Evolutionary conservation across 495 filamentous ascomycete species (phyloP), one percentile per base, ranked within the genome.

Genomic region (Aspergillus baeticus): DNA sequence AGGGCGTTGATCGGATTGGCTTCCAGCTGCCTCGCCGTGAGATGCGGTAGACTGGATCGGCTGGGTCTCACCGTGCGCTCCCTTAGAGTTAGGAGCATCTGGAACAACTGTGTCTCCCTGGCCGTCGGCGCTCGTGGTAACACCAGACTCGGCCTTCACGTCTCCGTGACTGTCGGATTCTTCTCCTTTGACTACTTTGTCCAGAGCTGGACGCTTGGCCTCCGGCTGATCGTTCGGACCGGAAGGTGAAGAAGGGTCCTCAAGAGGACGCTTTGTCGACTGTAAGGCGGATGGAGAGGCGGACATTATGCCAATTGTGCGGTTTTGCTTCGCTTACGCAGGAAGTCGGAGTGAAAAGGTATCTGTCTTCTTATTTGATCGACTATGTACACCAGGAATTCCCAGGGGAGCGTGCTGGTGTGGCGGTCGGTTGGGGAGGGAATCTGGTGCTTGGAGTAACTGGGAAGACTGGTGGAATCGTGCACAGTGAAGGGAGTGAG

Each of bases 371-470:
- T 62, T 81, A 68, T 50, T 65, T 83, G 80, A 78, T 86, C 85
- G 82, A 69, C 73, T 91, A 92, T 91, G 82, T 93, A 93, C 90
- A 92, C 89, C 87, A 79, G 80, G 77, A 81, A 75, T 85, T 89
- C 84, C 85, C 81, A 90, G 89, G 86, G 91, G 91, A 90, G 91
- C 86, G 83, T 87, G 90, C 87, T 88, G 89, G 89, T 93, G 88
- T 75, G 75, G 76, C 71, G 76, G 69, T 70, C 69, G 65, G 61
- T 54, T 64, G 64, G 64, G 65, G 67, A 69, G 67, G 72, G 68
- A 72, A 67, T 68, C 67, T 77, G 73, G 71, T 74, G 73, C 70
- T 76, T 69, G 63, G 58, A 60, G 65, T 46, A 66, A 69, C 59
- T 66, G 64, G 62, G 65, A 59, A 68, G 63, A 62, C 51, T 73